phyloP scores from a whole-genome alignment of 495 filamentous ascomycete species.

The Oleoguttula mirabilis region DNA sequence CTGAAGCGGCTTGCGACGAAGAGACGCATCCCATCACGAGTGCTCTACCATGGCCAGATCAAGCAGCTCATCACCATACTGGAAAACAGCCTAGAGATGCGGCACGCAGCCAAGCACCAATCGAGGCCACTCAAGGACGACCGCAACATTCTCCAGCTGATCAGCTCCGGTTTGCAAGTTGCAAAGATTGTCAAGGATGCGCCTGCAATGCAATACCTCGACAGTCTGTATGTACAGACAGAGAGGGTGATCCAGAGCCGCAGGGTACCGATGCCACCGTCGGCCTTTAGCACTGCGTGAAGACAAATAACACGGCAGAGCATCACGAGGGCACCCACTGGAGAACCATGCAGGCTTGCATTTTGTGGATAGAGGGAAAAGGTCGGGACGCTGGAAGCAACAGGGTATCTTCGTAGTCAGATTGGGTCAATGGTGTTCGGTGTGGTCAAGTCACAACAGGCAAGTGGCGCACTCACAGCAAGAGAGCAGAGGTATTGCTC shows the following conservation, averaged over 20 bases:
- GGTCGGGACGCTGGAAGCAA: too few relatives aligned
- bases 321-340: too few relatives aligned
- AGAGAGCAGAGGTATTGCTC: too few relatives aligned
- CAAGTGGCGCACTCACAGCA: too few relatives aligned
- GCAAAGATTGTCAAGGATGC: conserved; percentile 76
- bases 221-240: conserved; percentile 56
- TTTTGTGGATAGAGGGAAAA: too few relatives aligned
- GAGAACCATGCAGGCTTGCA: too few relatives aligned
- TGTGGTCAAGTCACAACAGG: too few relatives aligned
- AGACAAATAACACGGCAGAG: too few relatives aligned
- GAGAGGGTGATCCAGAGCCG: conserved; percentile 65
- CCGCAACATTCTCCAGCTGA: conserved; percentile 73
- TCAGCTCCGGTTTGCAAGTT: conserved; percentile 76
- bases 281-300: too few relatives aligned
- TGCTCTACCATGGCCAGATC: conserved; percentile 79
- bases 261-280: conserved; percentile 12
- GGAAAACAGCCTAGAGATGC: conserved; percentile 27
- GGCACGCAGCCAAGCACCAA: conserved; percentile 72
- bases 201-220: conserved; percentile 65
- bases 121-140: conserved; percentile 78
- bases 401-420: too few relatives aligned
- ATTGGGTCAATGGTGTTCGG: too few relatives aligned
- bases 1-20: conserved; percentile 77
- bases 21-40: conserved; percentile 66
- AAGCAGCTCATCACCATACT: conserved; percentile 24